Evolutionary conservation across 148 eudicot species (phyloP), one percentile per base, ranked within the genome.

Genomic region (Agrostemma githago): DNA sequence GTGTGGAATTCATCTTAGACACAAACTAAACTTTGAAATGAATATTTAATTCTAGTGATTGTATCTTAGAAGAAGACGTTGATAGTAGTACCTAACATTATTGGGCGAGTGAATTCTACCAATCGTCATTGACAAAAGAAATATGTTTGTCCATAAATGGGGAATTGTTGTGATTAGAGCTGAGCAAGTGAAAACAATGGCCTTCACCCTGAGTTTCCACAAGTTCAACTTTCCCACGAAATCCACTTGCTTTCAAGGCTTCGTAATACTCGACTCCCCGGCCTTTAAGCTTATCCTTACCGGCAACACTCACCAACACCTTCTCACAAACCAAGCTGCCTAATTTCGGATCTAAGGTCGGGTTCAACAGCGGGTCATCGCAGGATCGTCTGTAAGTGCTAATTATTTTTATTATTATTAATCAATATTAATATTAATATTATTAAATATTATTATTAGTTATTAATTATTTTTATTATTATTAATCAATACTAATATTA

Each of bases 141-240:
- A 41, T 59, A 26, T 74, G 39, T 38, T 70, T 54, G 17, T 4
- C 15, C 26, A 79, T 16, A 39, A 79, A 70, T n/a, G 46, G 19
- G 2, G 7, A 57, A 20, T 39, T 26, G 2, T 39, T n/a, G 20
- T 14, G 17, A 16, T 54, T 41, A 48, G 66, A 51, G 9, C 71
- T 39, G 21, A 79, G 38, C 77, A 85, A 56, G 65, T 81, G 85
- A 58, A 87, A 87, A 42, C 80, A 79, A 71, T 85, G 91, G 5
- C 63, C 73, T 44, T 82, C 88, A 4, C 78, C 86, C 42, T 65
- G 20, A 0, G 75, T 70, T 74, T 87, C 85, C 20, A 72, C 17
- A 8, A 80, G 16, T 75, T 83, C 78, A 66, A 75, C 79, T 9
- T 10, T 66, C 2, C 88, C 88, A 16, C 53, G 19, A 82, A 81